These are phyloP conservation scores for Furcasterigmium sp. DNA, from an alignment of 2,329 filamentous ascomycete genomes.

Conservation along the genomic window DNA sequence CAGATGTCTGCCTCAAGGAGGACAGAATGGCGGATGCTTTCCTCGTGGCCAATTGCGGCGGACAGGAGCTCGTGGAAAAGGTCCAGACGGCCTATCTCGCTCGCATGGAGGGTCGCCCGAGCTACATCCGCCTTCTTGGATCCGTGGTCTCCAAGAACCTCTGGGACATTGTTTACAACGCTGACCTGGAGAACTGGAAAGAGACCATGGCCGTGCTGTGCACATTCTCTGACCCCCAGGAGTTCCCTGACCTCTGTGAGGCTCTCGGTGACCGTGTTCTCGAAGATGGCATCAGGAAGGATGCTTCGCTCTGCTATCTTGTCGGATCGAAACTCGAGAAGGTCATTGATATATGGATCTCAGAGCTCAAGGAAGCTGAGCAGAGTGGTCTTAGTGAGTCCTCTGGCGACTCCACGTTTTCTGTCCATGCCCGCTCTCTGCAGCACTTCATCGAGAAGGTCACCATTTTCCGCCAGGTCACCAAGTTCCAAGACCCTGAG, in stretches of 20 bases:
- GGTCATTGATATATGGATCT: conserved; percentile 89
- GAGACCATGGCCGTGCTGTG: conserved; percentile 94
- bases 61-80: conserved; percentile 88
- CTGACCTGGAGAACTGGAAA: conserved; percentile 89
- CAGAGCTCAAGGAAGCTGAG: conserved; percentile 82
- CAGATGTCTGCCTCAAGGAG: conserved; percentile 83
- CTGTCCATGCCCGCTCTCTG: conserved; percentile 80
- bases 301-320: conserved; percentile 94
- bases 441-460: conserved; percentile 98
- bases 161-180: conserved; percentile 97
- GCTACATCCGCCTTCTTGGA: conserved; percentile 83
- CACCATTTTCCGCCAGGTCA: conserved; percentile 89
- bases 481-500: conserved; percentile 82
- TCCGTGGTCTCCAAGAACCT: conserved; percentile 95
- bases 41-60: conserved; percentile 95
- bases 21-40: conserved; percentile 93
- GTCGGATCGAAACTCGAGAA: conserved; percentile 96
- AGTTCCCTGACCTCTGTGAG: conserved; percentile 94
- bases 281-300: conserved; percentile 72
- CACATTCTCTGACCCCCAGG: conserved; percentile 85
- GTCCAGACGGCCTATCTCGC: conserved; percentile 88
- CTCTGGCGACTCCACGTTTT: conserved; percentile 75
- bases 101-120: conserved; percentile 75
- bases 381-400: conserved; percentile 65
- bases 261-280: conserved; percentile 86